Base-by-base conservation (phyloP, 2,329 filamentous ascomycete species). In the Xylariaceae sp. region DNA sequence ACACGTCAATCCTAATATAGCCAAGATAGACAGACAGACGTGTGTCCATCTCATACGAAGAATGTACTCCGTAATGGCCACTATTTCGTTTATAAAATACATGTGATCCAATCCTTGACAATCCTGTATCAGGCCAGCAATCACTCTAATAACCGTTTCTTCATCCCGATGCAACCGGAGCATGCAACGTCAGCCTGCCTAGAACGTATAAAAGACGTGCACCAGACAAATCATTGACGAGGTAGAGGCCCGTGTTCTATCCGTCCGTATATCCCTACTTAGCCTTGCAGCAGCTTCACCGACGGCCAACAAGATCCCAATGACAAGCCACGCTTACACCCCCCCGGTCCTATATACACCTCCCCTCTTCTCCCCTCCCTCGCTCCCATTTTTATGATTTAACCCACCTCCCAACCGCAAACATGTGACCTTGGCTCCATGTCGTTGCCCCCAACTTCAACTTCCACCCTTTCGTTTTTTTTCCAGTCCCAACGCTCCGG, bases 211-310 rank as follows among this genome's bases (percentile, higher is more conserved):
- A 47, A 26, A 47, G 43, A 31, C 12, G 19, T 54, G 54, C 50
- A 50, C 54, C 57, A 53, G 55, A 60, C 55, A 57, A 53, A 57
- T 54, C 49, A 32, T 37, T 43, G 48, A 53, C 46, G 52, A 53
- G 44, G 47, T 55, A 57, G 55, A 55, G 52, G 44, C 55, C 42
- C 42, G 42, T 29, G 42, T 30, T 44, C 26, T 27, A 30, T 11
- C 42, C 6, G 42, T 3, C 35, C 5, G 12, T 37, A 11, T 7
- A 63, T 61, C 64, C 34, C 40, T 4, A 43, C 34, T 44, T 46
- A 47, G 50, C 40, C 53, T 51, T 48, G 47, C 44, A 62, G 61
- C 63, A 66, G 64, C 64, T 64, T 66, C 64, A 58, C 57, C 58
- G 51, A 27, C 27, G 6, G 31, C 27, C 19, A 19, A 12, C 19